These are phyloP conservation scores for Xylariaceae sp. DNA, from an alignment of 2,329 filamentous ascomycete genomes.

Conservation along the genomic window DNA sequence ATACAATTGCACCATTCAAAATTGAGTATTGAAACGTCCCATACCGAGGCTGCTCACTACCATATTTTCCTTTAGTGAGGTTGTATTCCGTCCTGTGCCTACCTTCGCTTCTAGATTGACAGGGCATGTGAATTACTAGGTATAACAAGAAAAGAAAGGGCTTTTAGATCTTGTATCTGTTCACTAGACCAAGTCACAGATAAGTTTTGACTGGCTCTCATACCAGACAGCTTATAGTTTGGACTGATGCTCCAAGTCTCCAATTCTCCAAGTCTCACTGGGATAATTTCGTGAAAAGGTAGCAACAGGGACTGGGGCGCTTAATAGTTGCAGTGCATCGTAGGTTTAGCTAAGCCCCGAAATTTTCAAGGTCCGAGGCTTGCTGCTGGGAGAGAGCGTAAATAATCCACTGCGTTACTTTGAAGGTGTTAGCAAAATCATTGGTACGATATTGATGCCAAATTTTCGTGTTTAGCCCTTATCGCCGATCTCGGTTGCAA, in stretches of 20 bases:
- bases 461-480: slow-evolving; percentile 1
- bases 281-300: background rate
- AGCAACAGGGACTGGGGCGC: background rate
- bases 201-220: too few relatives aligned
- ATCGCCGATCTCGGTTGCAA: slow-evolving; percentile 30
- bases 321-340: background rate
- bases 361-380: slow-evolving; percentile 8
- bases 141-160: slow-evolving; percentile 1
- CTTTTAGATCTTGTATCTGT: background rate
- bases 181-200: background rate
- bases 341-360: background rate
- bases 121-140: background rate
- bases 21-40: slow-evolving; percentile 12
- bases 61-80: slow-evolving; percentile 2
- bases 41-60: background rate
- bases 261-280: background rate
- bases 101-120: background rate
- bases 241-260: too few relatives aligned
- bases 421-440: background rate
- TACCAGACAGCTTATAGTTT: too few relatives aligned
- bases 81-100: slow-evolving; percentile 15
- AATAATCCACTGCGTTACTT: background rate
- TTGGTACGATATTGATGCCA: slow-evolving; percentile 20
- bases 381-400: slow-evolving; percentile 16
- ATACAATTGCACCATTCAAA: slow-evolving; percentile 16